These are phyloP conservation scores for Penicillium nucicola DNA, from an alignment of 495 filamentous ascomycete species.

Conservation along the genomic window DNA sequence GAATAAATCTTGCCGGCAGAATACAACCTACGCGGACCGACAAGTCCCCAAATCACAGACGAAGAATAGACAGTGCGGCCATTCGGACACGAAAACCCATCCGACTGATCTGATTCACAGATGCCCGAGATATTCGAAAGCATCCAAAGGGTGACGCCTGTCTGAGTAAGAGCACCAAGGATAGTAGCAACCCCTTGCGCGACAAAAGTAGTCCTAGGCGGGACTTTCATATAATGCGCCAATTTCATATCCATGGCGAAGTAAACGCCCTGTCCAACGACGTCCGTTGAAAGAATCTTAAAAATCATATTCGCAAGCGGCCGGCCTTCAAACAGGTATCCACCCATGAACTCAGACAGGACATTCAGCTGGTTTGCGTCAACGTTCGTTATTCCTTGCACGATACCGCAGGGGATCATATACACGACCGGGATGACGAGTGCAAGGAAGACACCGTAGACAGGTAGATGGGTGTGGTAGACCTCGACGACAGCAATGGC, in stretches of 20 bases:
- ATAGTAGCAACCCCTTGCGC: constrained; percentile 39
- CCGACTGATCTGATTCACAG: constrained; percentile 27
- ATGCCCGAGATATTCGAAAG: constrained; percentile 37
- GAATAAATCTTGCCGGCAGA: constrained; percentile 20
- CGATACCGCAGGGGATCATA: constrained; percentile 82
- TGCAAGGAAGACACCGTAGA: constrained; percentile 76
- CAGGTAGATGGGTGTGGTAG: constrained; percentile 76
- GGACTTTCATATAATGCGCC: constrained; percentile 41
- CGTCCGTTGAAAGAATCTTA: constrained; percentile 20
- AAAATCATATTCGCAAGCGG: constrained; percentile 38
- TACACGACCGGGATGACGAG: constrained; percentile 69
- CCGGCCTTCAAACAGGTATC: constrained; percentile 32
- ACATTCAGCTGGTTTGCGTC: constrained; percentile 57
- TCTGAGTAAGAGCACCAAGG: constrained; percentile 35
- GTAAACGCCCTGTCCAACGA: constrained; percentile 27
- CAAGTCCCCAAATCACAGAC: constrained; percentile 38
- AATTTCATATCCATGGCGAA: constrained; percentile 44
- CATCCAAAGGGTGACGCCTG: constrained; percentile 41
- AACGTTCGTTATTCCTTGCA: constrained; percentile 86
- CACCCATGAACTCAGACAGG: constrained; percentile 31
- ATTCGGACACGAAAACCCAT: constrained; percentile 41
- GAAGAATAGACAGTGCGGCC: constrained; percentile 40
- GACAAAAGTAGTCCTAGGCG: constrained; percentile 35
- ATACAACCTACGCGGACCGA: constrained; percentile 33
- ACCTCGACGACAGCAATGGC: constrained; percentile 79